Base-by-base conservation (phyloP, 2,329 filamentous ascomycete species). In the Aureobasidium sp. region DNA sequence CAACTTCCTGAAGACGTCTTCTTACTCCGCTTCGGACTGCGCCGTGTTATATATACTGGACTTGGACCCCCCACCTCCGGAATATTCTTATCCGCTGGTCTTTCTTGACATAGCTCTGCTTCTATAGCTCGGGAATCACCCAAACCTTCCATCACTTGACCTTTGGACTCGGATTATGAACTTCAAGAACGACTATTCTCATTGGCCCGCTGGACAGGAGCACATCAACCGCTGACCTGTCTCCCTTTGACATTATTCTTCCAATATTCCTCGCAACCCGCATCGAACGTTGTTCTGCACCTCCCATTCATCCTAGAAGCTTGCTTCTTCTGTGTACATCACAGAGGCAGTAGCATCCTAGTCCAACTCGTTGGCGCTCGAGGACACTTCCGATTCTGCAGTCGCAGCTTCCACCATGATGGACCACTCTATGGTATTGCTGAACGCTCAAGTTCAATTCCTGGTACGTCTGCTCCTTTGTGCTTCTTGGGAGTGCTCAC, bases 401-500 rank as follows among this genome's bases (percentile, higher is more conserved):
- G 34, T 51, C n/a, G 8, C 9, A 13, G 29, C 25, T 48, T 48
- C 42, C 32, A 58, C 34, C 44, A 61, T 45, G 45, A 77, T 77
- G 75, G 75, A 76, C 58, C 70, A 72, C 34, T 80, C 78, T 49
- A 72, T 75, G 68, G 77, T 74, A 37, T 66, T 80, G 62, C 69
- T 80, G 61, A 79, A 75, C 68, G 76, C 78, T 48, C 75, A 78
- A 64, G 78, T 80, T 55, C 76, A 77, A 60, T 79, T 80, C 63
- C 68, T 80, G 65, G 78, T 80, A 73, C 61, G 76, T 74, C 27
- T 59, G 47, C 62, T 65, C 64, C 64, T 67, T 64, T 53, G 68
- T 67, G 66, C 66, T 64, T 64, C 21, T 62, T 68, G 64, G 69
- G 32, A 30, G 16, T 55, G 39, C 58, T 47, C 44, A 61, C 50